phyloP scores from a whole-genome alignment of 2,329 filamentous ascomycete genomes.

The Tolypocladium pustulatum region DNA sequence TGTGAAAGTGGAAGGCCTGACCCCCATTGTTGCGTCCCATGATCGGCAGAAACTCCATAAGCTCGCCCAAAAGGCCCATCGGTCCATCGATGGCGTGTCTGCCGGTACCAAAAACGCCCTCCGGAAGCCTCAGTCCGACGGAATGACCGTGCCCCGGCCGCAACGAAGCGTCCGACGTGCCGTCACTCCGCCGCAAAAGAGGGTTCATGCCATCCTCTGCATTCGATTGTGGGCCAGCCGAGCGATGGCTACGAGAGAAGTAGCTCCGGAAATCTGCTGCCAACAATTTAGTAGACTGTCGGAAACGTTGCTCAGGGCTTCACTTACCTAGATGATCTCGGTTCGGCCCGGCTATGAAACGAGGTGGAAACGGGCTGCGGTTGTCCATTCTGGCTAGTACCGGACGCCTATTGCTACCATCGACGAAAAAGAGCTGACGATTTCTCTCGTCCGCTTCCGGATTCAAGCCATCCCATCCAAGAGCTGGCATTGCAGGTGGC shows the following conservation, averaged over 20 bases:
- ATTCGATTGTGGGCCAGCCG: slow-evolving; percentile 41
- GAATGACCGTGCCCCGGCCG: slow-evolving; percentile 39
- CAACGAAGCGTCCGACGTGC: slow-evolving; percentile 33
- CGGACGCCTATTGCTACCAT: slow-evolving; percentile 33
- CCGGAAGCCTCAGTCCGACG: slow-evolving; percentile 41
- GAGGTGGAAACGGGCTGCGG: slow-evolving; percentile 50
- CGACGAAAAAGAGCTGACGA: slow-evolving; percentile 37
- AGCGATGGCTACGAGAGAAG: slow-evolving; percentile 41
- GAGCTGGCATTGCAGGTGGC: slow-evolving; percentile 30
- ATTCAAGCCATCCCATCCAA: slow-evolving; percentile 48
- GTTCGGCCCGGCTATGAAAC: slow-evolving; percentile 41
- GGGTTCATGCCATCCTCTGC: slow-evolving; percentile 81
- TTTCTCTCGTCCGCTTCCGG: slow-evolving; percentile 38
- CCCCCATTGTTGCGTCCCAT: slow-evolving; percentile 34
- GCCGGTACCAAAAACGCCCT: slow-evolving; percentile 30
- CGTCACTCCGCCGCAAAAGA: slow-evolving; percentile 56
- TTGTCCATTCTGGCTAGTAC: slow-evolving; percentile 24
- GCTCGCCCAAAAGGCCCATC: slow-evolving; percentile 43
- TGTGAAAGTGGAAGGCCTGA: slow-evolving; percentile 49
- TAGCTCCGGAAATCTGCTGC: slow-evolving; percentile 35
- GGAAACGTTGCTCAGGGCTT: background rate
- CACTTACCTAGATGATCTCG: slow-evolving; percentile 41
- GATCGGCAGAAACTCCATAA: slow-evolving; percentile 43
- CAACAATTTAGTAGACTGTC: background rate
- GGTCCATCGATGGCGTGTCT: slow-evolving; percentile 35